phyloP scores from a whole-genome alignment of 2,329 filamentous ascomycete genomes.

The Colletotrichum cuscutae region DNA sequence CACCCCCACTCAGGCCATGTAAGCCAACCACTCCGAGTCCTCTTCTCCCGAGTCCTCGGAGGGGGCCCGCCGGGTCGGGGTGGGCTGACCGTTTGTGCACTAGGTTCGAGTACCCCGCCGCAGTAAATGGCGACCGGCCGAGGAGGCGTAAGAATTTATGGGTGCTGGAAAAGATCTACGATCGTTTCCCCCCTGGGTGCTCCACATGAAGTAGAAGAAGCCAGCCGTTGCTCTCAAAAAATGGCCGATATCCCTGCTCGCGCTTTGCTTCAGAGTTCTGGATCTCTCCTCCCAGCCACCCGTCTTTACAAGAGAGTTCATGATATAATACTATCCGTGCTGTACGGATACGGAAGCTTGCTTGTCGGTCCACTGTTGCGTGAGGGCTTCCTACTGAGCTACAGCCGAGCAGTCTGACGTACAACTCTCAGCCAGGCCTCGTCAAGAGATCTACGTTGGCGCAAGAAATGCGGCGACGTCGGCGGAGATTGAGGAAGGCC shows the following conservation, averaged over 20 bases:
- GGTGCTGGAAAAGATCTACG: constrained; percentile 1
- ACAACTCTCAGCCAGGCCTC: background rate
- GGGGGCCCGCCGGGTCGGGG: background rate
- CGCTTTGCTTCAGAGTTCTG: background rate
- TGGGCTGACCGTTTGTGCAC: background rate
- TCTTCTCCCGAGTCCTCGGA: too few species aligned
- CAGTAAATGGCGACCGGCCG: constrained; percentile 5
- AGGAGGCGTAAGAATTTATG: background rate
- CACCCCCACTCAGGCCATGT: too few species aligned
- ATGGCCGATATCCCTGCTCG: background rate
- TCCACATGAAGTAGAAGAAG: background rate
- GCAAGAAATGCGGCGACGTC: background rate
- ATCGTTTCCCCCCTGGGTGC: background rate
- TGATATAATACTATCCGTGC: background rate
- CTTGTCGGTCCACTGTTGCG: background rate
- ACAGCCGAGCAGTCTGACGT: background rate
- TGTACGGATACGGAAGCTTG: too few species aligned
- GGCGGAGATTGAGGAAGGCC: constrained; percentile 21
- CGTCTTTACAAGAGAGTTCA: background rate
- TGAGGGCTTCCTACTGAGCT: background rate
- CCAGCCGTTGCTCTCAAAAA: background rate
- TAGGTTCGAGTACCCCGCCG: background rate
- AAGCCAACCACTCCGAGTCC: too few species aligned
- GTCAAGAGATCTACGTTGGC: background rate
- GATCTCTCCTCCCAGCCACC: background rate